Evolutionary conservation across 2,329 filamentous ascomycete species (phyloP).

Genomic region (Thermomyces lanuginosus): DNA sequence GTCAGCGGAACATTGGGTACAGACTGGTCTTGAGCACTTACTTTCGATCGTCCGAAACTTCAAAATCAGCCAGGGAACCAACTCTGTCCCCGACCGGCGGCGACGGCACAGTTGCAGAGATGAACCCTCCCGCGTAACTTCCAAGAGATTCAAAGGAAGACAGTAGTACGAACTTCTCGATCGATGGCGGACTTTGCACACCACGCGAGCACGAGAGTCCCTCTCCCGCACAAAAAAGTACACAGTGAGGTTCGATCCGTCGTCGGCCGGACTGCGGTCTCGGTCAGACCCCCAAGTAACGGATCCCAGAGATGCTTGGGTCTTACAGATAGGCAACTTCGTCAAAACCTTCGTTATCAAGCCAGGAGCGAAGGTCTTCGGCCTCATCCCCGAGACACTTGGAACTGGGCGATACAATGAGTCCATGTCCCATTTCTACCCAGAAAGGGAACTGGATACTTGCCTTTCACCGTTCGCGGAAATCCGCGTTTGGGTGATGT

Average conservation of each 20-base stretch:
- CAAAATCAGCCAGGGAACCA: constrained; percentile 37
- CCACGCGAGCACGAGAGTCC: constrained; percentile 38
- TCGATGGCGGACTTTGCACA: constrained; percentile 32
- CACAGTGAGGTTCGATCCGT: constrained; percentile 28
- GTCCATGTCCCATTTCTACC: not conserved
- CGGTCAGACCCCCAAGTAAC: constrained; percentile 4
- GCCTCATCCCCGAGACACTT: constrained; percentile 19
- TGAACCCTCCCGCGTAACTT: constrained; percentile 21
- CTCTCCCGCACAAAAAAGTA: constrained; percentile 35
- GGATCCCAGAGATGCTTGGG: not conserved
- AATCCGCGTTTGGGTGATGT: constrained; percentile 15
- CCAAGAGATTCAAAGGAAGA: constrained; percentile 33
- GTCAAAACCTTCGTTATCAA: constrained; percentile 21
- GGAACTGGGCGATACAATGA: constrained; percentile 12
- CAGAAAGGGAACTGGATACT: constrained; percentile 4
- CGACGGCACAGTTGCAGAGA: constrained; percentile 25
- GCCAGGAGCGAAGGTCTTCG: constrained; percentile 13
- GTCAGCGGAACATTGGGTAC: constrained; percentile 1
- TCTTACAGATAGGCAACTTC: constrained; percentile 24
- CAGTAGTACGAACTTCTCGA: constrained; percentile 32
- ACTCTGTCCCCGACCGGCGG: constrained; percentile 20
- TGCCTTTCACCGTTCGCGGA: constrained; percentile 16
- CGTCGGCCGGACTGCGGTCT: constrained; percentile 28
- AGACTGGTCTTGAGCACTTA: constrained; percentile 12
- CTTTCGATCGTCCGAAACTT: constrained; percentile 40